phyloP scores from a whole-genome alignment of 345 rosid genomes.

The Eucalyptus erythrocorys region DNA sequence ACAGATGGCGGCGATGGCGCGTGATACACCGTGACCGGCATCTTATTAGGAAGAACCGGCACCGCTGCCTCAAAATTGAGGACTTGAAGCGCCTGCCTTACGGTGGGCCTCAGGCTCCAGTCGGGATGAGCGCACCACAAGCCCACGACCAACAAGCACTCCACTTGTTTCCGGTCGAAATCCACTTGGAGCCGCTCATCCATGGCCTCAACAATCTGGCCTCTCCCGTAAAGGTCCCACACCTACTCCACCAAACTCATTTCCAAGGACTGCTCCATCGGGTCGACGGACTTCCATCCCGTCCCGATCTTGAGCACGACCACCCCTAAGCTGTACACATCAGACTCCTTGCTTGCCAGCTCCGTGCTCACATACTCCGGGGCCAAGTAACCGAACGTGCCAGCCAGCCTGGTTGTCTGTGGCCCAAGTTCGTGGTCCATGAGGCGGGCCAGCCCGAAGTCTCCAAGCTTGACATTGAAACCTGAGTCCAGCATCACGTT shows the following conservation, averaged over 20 bases:
- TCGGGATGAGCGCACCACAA: constrained; percentile 10
- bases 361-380: background rate
- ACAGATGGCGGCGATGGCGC: background rate
- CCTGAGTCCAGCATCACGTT: constrained; percentile 30
- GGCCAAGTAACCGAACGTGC: constrained; percentile 18
- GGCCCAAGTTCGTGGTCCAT: constrained; percentile 10
- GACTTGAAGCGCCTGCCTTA: constrained; percentile 1
- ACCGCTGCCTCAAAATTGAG: background rate
- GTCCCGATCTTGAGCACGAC: constrained; percentile 9
- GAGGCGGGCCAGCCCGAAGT: constrained; percentile 25
- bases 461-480: constrained; percentile 17
- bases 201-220: background rate
- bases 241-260: constrained; percentile 1
- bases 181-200: background rate
- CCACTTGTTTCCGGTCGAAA: background rate
- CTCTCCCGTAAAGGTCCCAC: constrained; percentile 4
- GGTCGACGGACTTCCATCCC: background rate
- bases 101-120: background rate
- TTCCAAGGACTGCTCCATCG: background rate
- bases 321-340: constrained; percentile 15
- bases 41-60: background rate
- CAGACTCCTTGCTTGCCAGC: constrained; percentile 6
- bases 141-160: constrained; percentile 4
- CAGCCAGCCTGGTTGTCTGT: constrained; percentile 4
- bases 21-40: constrained; percentile 7